These are phyloP conservation scores for Symbiodinium natans DNA, from an alignment of 73 alveolate genomes.

Conservation along the genomic window DNA sequence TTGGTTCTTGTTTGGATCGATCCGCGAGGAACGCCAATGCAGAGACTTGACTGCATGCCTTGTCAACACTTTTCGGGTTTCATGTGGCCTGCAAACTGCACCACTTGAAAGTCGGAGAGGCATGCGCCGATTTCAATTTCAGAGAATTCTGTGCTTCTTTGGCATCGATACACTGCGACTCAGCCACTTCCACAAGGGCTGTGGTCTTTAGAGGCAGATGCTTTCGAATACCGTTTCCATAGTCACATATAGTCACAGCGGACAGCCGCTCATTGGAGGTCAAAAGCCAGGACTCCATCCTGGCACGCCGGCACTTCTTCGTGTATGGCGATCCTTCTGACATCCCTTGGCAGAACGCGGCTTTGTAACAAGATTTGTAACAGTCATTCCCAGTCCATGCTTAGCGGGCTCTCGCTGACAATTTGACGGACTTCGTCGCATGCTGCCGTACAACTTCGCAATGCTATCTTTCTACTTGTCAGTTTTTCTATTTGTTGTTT, in stretches of 20 bases:
- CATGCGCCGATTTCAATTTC: constrained; percentile 54
- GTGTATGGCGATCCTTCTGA: constrained; percentile 64
- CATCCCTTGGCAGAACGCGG: constrained; percentile 28
- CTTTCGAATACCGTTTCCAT: background rate
- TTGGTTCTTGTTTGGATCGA: constrained; percentile 66
- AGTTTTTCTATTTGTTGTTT: too few relatives aligned
- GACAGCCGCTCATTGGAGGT: background rate
- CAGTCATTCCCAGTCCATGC: background rate
- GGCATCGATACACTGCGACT: constrained; percentile 81
- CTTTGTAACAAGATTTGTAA: background rate
- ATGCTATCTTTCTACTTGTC: background rate
- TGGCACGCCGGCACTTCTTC: constrained; percentile 53
- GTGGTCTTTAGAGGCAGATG: constrained; percentile 51
- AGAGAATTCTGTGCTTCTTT: constrained; percentile 53
- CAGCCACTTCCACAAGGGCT: background rate
- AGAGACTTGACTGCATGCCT: background rate
- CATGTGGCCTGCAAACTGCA: background rate
- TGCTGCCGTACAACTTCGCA: background rate
- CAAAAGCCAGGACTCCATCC: background rate
- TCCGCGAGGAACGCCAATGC: constrained; percentile 83
- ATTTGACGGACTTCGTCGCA: background rate
- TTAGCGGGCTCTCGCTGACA: background rate
- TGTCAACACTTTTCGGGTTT: background rate
- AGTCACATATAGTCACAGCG: background rate
- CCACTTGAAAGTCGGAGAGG: background rate